phyloP scores from a whole-genome alignment of 2,329 filamentous ascomycete genomes.

The Colletotrichum viniferum region DNA sequence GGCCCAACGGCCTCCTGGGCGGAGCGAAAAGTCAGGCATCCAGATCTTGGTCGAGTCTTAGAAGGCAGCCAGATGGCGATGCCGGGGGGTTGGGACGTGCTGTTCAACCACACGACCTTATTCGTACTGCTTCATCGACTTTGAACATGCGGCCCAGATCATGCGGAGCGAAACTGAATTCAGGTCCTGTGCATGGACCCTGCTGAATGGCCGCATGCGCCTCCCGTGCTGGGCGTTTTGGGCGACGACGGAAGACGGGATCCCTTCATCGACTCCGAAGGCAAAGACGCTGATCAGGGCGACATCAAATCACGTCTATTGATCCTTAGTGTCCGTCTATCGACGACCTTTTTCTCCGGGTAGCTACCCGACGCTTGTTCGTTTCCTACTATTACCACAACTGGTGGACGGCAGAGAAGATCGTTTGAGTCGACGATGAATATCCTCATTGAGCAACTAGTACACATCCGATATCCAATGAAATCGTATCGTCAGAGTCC shows the following conservation, averaged over 20 bases:
- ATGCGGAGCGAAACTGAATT: background rate
- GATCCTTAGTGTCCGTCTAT: background rate
- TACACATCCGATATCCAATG: background rate
- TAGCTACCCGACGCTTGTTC: background rate
- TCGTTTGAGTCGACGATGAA: background rate
- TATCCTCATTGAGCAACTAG: background rate
- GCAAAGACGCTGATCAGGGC: background rate
- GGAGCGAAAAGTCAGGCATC: constrained; percentile 8
- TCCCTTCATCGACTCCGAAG: background rate
- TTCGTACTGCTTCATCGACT: background rate
- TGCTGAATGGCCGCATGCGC: background rate
- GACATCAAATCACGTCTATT: background rate
- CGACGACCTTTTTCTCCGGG: background rate
- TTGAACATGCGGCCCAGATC: background rate
- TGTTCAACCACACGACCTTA: background rate
- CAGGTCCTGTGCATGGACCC: background rate
- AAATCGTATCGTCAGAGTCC: background rate
- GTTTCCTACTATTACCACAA: background rate
- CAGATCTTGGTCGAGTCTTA: background rate
- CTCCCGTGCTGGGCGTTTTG: background rate
- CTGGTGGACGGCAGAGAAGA: background rate
- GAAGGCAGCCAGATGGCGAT: constrained; percentile 11
- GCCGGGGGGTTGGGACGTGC: background rate
- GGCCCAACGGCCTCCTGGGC: constrained; percentile 3
- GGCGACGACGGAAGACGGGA: background rate